Base-by-base conservation (phyloP, 148 eudicot species). In the Pouteria glomerata region DNA sequence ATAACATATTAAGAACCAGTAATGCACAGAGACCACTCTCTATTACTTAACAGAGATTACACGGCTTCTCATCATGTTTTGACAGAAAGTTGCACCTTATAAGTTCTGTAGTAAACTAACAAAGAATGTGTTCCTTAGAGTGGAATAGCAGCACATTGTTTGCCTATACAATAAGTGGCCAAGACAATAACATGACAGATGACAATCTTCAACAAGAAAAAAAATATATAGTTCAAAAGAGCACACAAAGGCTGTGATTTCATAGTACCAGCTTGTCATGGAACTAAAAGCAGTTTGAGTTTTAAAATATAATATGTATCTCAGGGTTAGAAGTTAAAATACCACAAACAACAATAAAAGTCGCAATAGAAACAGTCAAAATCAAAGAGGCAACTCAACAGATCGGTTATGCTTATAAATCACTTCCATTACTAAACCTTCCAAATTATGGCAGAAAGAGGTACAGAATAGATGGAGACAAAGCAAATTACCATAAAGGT, bases 401-500 rank as follows among this genome's bases (percentile, higher is more conserved):
- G 23, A 13, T 31, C 39, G 39, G 41, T 37, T 47, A 39, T 35
- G 47, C 47, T 63, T n/a, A n/a, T 39, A 18, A 7, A 63, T 63
- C 30, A 41, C 31, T 41, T 39, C 60, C 5, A 27, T 13, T 42
- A 57, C 14, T 44, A 18, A 70, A 30, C 42, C 37, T 70, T 70
- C 63, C 1, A 44, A 42, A 59, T 26, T 39, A 58, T 14, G 31
- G 27, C 55, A 56, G 62, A 19, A 30, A 45, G 21, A 63, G 33
- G 10, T 33, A 29, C 18, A 18, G 53, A 42, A 50, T 16, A 30
- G 41, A 29, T 11, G 19, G 30, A 15, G 51, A 23, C 30, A 59
- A 42, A 64, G 45, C 34, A 48, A 79, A 50, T 65, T 89, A 92
- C 97, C 92, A 76, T 89, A 92, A 71, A 92, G 95, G 76, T 92